Evolutionary conservation across 768 basidiomycete genomes (phyloP), one percentile per base, ranked within the genome.

Genomic region (Chlorophyllum brunneum): DNA sequence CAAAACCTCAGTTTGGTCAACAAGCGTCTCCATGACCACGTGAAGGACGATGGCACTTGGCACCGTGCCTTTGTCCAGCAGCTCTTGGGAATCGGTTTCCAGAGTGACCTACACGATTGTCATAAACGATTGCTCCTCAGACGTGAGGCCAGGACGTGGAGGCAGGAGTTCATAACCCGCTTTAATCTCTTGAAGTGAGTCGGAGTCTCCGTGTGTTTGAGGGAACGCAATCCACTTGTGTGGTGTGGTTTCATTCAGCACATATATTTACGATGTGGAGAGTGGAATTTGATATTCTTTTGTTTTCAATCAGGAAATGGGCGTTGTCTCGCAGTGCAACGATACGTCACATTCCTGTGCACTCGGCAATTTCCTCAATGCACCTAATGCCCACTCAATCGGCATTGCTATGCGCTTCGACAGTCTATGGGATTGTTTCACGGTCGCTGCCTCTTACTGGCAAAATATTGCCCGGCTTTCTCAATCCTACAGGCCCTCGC

Each of bases 21-120:
- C 67, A 69, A 64, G 41, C 62, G 61, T 54, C 73, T 90, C 51
- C 72, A 76, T 62, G 70, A 76, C 56, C 88, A 90, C 75, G 70
- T 90, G 75, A 77, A 77, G 49, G 77, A 88, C 59, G 90, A 93
- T 54, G 83, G 80, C 61, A 91, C 87, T 30, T 93, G 90, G 90
- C 75, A 79, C 45, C 72, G 81, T 18, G 90, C 91, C 24, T 89
- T 88, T 65, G 70, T 82, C 55, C 78, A 73, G 47, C 83, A 85
- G 63, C 83, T 82, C 61, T 64, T 90, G 38, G 82, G 79, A 43
- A 77, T 90, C 47, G 67, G 74, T 7, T 88, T 88, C 15, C 86
- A 91, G 66, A 67, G 67, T 49, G 78, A 81, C 54, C 65, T 85
- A 27, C 62, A 74, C 50, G 65, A 76, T 55, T 67, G 68, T 36